phyloP scores from a whole-genome alignment of 495 filamentous ascomycete genomes.

The Lineolata rhizophorae region DNA sequence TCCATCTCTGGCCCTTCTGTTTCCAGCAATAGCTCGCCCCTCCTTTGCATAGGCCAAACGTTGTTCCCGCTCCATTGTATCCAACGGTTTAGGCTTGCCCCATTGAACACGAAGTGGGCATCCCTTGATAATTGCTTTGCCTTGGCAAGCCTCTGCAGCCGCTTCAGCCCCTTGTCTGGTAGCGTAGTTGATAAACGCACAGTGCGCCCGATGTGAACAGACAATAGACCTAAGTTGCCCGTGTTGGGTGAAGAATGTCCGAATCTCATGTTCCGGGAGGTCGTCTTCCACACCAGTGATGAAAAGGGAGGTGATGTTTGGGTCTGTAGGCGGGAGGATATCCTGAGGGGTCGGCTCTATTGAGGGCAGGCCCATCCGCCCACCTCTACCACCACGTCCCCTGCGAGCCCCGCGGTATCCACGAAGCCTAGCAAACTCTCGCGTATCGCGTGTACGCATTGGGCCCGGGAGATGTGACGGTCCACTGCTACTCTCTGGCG shows the following conservation, averaged over 20 bases:
- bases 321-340: slow-evolving; percentile 62
- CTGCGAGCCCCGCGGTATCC: slow-evolving; percentile 21
- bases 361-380: slow-evolving; percentile 44
- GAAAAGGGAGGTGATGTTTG: slow-evolving; percentile 73
- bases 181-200: slow-evolving; percentile 85
- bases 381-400: slow-evolving; percentile 24
- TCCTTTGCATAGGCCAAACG: slow-evolving; percentile 53
- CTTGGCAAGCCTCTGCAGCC: slow-evolving; percentile 67
- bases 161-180: slow-evolving; percentile 62
- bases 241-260: slow-evolving; percentile 72
- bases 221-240: slow-evolving; percentile 75
- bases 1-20: neutral
- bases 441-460: slow-evolving; percentile 13
- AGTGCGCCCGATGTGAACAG: slow-evolving; percentile 91
- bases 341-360: slow-evolving; percentile 64
- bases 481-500: slow-evolving; percentile 10
- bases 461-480: slow-evolving; percentile 16
- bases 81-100: slow-evolving; percentile 77
- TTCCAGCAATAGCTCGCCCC: slow-evolving; percentile 32
- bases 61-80: slow-evolving; percentile 70
- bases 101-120: slow-evolving; percentile 78
- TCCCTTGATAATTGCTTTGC: slow-evolving; percentile 60
- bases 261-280: slow-evolving; percentile 72
- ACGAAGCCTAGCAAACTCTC: slow-evolving; percentile 19
- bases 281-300: slow-evolving; percentile 93